These are phyloP conservation scores for Royoungia palumana DNA, from an alignment of 768 basidiomycete species.

Conservation along the genomic window DNA sequence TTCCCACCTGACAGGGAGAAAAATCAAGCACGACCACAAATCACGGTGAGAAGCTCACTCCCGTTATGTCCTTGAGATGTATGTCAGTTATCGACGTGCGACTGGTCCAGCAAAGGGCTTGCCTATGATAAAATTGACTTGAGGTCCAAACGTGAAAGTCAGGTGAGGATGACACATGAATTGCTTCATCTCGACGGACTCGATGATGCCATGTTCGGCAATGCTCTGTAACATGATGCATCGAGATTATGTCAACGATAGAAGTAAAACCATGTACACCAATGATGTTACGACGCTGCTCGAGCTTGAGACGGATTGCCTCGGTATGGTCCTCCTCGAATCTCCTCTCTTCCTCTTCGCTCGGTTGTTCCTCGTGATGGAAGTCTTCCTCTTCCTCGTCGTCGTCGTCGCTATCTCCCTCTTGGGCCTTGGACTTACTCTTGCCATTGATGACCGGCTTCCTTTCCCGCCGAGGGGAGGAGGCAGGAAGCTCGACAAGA, in stretches of 20 bases:
- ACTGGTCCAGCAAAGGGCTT: constrained; percentile 15
- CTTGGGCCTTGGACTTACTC: constrained; percentile 30
- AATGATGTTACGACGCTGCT: constrained; percentile 39
- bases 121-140: constrained; percentile 98
- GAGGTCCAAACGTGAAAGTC: constrained; percentile 81
- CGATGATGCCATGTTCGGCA: constrained; percentile 86
- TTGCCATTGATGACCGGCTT: constrained; percentile 30
- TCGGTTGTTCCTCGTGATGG: constrained; percentile 34
- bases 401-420: constrained; percentile 28
- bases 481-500: constrained; percentile 17
- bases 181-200: constrained; percentile 80
- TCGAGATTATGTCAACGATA: not conserved
- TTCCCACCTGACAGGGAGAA: constrained; percentile 67
- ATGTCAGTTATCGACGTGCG: constrained; percentile 1
- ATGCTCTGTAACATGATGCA: constrained; percentile 48
- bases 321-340: constrained; percentile 63
- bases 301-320: constrained; percentile 51
- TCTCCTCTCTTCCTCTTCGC: constrained; percentile 59
- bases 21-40: not conserved
- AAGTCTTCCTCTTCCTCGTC: constrained; percentile 32
- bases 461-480: constrained; percentile 24
- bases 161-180: constrained; percentile 96
- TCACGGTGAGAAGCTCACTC: constrained; percentile 50
- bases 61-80: constrained; percentile 74
- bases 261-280: constrained; percentile 48